A percentile compares a stretch with the other conserved stretches of the same genome.
Conservation (phyloP, 2,329 filamentous ascomycete species). For the Botrytis pseudocinerea region DNA sequence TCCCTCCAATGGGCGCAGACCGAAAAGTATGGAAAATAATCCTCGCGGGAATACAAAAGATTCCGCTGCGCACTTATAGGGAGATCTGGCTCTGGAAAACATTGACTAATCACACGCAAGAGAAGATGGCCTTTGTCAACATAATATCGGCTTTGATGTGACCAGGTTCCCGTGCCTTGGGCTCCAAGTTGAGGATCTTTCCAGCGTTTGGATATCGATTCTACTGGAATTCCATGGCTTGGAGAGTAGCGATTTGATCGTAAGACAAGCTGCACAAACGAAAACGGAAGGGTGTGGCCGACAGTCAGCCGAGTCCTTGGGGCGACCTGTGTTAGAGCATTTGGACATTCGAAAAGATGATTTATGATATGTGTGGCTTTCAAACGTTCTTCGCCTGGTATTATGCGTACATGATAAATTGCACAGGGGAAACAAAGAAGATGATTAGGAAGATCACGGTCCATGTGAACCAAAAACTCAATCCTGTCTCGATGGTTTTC, state of each 20-base stretch:
- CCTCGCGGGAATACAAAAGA: slow-evolving; percentile 58
- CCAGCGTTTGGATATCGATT: slow-evolving; percentile 55
- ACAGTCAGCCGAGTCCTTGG: slow-evolving; percentile 56
- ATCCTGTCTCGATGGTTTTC: slow-evolving; percentile 49
- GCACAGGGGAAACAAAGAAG: slow-evolving; percentile 60
- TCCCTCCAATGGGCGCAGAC: slow-evolving; percentile 63
- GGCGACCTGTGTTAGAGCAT: slow-evolving; percentile 50
- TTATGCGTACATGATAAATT: slow-evolving; percentile 54
- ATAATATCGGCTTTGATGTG: slow-evolving; percentile 55
- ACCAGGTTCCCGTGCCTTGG: slow-evolving; percentile 50
- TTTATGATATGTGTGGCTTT: slow-evolving; percentile 55
- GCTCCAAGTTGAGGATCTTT: slow-evolving; percentile 38
- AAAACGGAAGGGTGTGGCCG: slow-evolving; percentile 56
- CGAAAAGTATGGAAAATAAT: slow-evolving; percentile 63
- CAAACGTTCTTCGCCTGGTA: slow-evolving; percentile 54
- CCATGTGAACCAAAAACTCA: slow-evolving; percentile 53
- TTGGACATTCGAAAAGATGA: slow-evolving; percentile 57
- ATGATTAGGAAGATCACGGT: slow-evolving; percentile 53
- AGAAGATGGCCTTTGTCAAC: slow-evolving; percentile 55
- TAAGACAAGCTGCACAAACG: slow-evolving; percentile 58
- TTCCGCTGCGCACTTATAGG: slow-evolving; percentile 54
- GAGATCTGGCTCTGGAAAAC: slow-evolving; percentile 53
- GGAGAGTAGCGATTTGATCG: slow-evolving; percentile 51
- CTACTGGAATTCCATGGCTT: slow-evolving; percentile 49
- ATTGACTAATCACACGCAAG: slow-evolving; percentile 57